Evolutionary conservation across 345 rosid species (phyloP).

Genomic region (Eucalyptus microcorys): DNA sequence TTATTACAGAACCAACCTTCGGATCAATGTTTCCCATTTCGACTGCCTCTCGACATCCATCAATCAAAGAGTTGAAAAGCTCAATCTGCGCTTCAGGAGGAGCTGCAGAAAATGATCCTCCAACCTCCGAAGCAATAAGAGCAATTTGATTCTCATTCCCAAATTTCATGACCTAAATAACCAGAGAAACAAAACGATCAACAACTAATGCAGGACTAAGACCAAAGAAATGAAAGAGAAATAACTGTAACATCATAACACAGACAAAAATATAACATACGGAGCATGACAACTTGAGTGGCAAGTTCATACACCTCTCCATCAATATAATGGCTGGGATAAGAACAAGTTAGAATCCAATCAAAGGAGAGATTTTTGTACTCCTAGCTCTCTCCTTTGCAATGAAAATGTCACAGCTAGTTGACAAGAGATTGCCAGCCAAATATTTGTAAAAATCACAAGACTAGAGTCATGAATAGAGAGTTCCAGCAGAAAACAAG

Average conservation of each 20-base stretch:
- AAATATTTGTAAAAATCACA: neutral
- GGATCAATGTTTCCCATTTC: slow-evolving; percentile 54
- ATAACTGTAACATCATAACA: neutral
- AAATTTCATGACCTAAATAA: slow-evolving; percentile 75
- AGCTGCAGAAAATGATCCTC: slow-evolving; percentile 76
- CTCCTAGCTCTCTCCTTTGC: neutral
- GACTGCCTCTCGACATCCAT: slow-evolving; percentile 82
- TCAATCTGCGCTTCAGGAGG: slow-evolving; percentile 77
- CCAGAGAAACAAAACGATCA: neutral
- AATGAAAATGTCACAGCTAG: neutral
- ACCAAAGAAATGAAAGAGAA: neutral
- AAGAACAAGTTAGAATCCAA: neutral
- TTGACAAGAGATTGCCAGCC: neutral
- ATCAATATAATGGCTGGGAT: neutral
- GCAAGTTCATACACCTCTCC: neutral
- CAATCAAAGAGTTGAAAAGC: slow-evolving; percentile 77
- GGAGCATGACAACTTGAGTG: neutral
- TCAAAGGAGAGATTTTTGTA: neutral
- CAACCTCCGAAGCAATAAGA: slow-evolving; percentile 66
- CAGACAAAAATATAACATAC: neutral
- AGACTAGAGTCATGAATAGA: neutral
- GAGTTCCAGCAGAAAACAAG: neutral
- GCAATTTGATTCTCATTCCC: slow-evolving; percentile 74
- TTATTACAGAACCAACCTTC: slow-evolving; percentile 38
- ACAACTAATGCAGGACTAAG: neutral